Base-by-base conservation (phyloP, 2,329 filamentous ascomycete species). In the Seiridium cupressi region DNA sequence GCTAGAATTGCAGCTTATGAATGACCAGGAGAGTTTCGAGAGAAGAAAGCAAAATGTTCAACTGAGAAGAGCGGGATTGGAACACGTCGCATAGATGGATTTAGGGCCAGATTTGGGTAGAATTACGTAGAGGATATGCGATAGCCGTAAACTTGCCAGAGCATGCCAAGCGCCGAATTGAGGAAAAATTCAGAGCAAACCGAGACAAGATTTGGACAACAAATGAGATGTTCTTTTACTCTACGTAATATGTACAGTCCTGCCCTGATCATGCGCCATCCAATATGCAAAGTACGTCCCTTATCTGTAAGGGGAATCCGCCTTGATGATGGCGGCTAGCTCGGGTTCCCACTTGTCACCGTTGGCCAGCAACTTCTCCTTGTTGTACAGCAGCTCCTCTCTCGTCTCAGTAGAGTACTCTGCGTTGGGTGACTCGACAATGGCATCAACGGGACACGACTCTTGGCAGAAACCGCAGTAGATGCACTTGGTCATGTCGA, bases 401-500 rank as follows among this genome's bases (percentile, higher is more conserved):
- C 94, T 88, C 64, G 84, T 87, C 79, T 86, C 84, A 44, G 84
- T 87, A 47, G 84, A 80, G 69, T 87, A 87, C 73, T 87, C 84
- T 68, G 84, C 83, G 68, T 87, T 87, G 66, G 84, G 84, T 54
- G 81, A 84, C 76, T 87, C 84, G 59, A 87, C 84, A 67, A 86
- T 99, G 62, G 95, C 95, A 79, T 99, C 95, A 59, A 99, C 95
- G 49, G 95, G 95, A 81, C 95, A 99, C 66, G 92, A 96, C 83
- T 99, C 95, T 82, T 97, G 94, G 86, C 95, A 98, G 82, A 96
- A 96, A 56, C 95, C 95, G 77, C 95, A 98, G 87, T 98, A 99
- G 79, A 99, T 99, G 82, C 95, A 99, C 85, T 99, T 99, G 73
- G 95, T 98, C 95, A 99, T 99, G 80, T 99, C 95, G 74, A 99